phyloP scores from a whole-genome alignment of 106 monocot genomes.

The Phalaenopsis equestris region DNA sequence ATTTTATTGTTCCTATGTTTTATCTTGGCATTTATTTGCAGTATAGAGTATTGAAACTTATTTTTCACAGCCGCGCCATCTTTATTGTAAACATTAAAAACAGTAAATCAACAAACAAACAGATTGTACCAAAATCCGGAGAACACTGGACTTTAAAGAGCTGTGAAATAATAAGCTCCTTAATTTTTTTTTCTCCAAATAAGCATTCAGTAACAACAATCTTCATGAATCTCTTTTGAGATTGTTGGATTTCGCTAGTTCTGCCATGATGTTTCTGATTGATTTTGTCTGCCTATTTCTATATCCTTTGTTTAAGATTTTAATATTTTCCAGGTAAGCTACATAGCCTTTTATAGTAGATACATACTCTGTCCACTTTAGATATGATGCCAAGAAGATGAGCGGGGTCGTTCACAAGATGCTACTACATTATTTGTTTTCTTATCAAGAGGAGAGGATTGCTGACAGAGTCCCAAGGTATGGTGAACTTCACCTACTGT shows the following conservation, averaged over 20 bases:
- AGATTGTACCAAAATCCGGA: too few species aligned
- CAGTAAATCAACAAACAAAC: too few species aligned
- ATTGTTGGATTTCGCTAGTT: not conserved
- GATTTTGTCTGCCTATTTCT: not conserved
- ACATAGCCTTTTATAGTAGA: not conserved
- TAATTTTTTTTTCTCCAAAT: too few species aligned
- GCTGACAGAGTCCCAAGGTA: constrained; percentile 46
- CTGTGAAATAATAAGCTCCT: too few species aligned
- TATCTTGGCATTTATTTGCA: too few species aligned
- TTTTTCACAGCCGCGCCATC: too few species aligned
- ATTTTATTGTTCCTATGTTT: too few species aligned
- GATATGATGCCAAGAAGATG: constrained; percentile 80
- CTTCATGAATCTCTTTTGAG: too few species aligned
- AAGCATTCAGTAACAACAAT: too few species aligned
- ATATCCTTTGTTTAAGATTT: not conserved
- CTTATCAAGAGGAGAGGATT: constrained; percentile 70
- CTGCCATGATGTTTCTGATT: not conserved
- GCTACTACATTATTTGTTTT: constrained; percentile 59
- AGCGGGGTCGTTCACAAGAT: constrained; percentile 72
- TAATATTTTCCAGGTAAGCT: constrained; percentile 1
- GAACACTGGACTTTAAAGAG: too few species aligned
- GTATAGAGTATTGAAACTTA: too few species aligned
- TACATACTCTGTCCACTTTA: constrained; percentile 18
- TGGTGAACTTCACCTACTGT: constrained; percentile 78
- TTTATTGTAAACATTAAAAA: too few species aligned